These are phyloP conservation scores for Lasiodiplodia citricola DNA, from an alignment of 2,329 filamentous ascomycete species.

Conservation along the genomic window DNA sequence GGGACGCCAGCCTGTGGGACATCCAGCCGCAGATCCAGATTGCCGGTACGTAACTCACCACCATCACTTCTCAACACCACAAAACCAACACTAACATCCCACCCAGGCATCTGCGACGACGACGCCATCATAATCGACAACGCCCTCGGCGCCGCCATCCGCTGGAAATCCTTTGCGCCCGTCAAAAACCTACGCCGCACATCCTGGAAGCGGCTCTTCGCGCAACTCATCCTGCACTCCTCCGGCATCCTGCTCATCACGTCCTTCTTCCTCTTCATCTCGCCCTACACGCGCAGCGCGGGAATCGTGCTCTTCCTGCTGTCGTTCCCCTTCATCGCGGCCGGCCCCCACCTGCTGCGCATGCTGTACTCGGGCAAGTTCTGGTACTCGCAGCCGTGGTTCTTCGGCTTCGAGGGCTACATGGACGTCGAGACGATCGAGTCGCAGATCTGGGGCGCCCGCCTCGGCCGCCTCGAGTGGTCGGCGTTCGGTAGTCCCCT, in stretches of 20 bases:
- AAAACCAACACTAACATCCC: not conserved
- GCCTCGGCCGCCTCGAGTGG: slow-evolving; percentile 45
- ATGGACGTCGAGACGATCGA: slow-evolving; percentile 43
- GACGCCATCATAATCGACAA: slow-evolving; percentile 53
- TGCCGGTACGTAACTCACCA: slow-evolving; percentile 38
- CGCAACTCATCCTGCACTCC: slow-evolving; percentile 32
- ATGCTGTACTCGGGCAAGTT: slow-evolving; percentile 48
- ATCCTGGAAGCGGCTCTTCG: slow-evolving; percentile 37
- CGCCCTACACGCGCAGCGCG: slow-evolving; percentile 23
- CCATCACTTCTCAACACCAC: not conserved
- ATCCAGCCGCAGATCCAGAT: slow-evolving; percentile 51
- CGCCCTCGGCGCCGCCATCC: slow-evolving; percentile 48
- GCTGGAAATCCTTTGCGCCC: slow-evolving; percentile 49
- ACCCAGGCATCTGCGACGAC: slow-evolving; percentile 37
- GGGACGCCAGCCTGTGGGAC: slow-evolving; percentile 51
- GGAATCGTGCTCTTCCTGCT: slow-evolving; percentile 32
- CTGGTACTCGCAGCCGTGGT: slow-evolving; percentile 48
- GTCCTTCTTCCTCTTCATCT: slow-evolving; percentile 28
- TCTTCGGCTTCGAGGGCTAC: slow-evolving; percentile 52
- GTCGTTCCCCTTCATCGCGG: slow-evolving; percentile 36
- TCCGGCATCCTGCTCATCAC: slow-evolving; percentile 32
- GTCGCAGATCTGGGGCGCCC: slow-evolving; percentile 42
- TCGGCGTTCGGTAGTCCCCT: slow-evolving; percentile 39
- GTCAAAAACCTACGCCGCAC: slow-evolving; percentile 38
- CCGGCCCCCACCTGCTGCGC: slow-evolving; percentile 43